These are phyloP conservation scores for Saccharomyces mikatae DNA, from an alignment of 805 yeast genomes.

Conservation along the genomic window DNA sequence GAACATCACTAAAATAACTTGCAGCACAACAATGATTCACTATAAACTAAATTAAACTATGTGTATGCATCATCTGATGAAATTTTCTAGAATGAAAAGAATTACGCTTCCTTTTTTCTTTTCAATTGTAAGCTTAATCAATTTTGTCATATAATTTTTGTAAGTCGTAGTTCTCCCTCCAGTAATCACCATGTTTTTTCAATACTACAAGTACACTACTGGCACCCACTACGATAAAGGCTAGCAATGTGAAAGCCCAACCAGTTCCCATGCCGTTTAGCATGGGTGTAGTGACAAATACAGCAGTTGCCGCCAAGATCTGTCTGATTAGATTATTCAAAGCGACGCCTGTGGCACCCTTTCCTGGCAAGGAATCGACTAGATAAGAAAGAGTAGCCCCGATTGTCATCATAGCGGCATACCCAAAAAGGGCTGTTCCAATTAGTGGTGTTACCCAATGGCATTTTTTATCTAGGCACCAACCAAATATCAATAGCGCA, in stretches of 20 bases:
- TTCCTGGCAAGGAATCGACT: conserved; percentile 78
- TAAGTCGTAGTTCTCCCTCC: conserved; percentile 58
- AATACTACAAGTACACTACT: conserved; percentile 38
- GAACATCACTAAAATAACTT: not conserved
- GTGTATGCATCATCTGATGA: not conserved
- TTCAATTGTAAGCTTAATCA: conserved; percentile 12
- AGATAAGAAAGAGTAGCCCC: conserved; percentile 75
- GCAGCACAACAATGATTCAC: not conserved
- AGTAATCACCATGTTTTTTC: conserved; percentile 48
- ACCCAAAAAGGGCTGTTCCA: conserved; percentile 76
- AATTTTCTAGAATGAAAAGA: not conserved
- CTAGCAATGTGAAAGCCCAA: conserved; percentile 56
- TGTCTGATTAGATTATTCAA: conserved; percentile 68
- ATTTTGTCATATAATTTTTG: conserved; percentile 44
- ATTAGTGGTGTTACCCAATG: conserved; percentile 76
- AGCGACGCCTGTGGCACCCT: conserved; percentile 86
- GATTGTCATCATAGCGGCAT: conserved; percentile 75
- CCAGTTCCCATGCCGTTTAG: conserved; percentile 63
- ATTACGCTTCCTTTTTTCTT: not conserved
- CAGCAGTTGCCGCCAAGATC: conserved; percentile 65
- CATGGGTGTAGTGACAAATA: conserved; percentile 68
- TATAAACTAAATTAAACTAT: not conserved
- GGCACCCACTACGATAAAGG: conserved; percentile 45
- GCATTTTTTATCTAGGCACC: conserved; percentile 61
- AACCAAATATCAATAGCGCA: conserved; percentile 67